phyloP scores from a whole-genome alignment of 257 asterid species.

The Nicotiana attenuata region DNA sequence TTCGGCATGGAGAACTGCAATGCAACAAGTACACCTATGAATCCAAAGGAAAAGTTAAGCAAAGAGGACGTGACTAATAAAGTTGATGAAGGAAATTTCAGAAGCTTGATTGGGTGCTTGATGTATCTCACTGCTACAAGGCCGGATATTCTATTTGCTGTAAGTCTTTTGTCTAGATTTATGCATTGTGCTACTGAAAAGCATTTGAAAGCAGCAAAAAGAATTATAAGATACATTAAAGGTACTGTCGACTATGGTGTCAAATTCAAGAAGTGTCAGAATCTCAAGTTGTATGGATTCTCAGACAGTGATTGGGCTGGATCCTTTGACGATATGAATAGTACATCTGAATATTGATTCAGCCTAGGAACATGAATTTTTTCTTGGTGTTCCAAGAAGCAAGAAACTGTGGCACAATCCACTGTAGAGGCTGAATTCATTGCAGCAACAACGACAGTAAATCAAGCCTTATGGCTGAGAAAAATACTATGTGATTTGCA shows the following conservation, averaged over 20 bases:
- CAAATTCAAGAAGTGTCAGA: not conserved
- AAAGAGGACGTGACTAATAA: not conserved
- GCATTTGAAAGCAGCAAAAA: not conserved
- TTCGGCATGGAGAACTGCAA: too few species aligned
- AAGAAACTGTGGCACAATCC: constrained; percentile 1
- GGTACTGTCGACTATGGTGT: constrained; percentile 2
- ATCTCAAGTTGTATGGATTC: not conserved
- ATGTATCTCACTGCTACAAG: not conserved
- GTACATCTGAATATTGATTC: constrained; percentile 1
- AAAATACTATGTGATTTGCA: not conserved
- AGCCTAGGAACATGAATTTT: constrained; percentile 4
- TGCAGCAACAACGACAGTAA: not conserved
- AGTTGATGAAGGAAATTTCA: not conserved
- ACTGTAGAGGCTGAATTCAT: constrained; percentile 6
- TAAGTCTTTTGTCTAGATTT: not conserved
- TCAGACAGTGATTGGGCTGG: constrained; percentile 6
- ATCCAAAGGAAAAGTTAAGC: not conserved
- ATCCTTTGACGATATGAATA: constrained; percentile 8
- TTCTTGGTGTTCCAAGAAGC: constrained; percentile 17
- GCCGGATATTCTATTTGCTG: too few species aligned
- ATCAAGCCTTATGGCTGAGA: not conserved
- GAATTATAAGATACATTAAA: not conserved
- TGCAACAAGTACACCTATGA: not conserved
- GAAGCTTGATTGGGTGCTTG: not conserved
- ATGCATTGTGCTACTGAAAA: not conserved